Conservation (phyloP, 106 monocot genomes). For the Allium fistulosum region DNA sequence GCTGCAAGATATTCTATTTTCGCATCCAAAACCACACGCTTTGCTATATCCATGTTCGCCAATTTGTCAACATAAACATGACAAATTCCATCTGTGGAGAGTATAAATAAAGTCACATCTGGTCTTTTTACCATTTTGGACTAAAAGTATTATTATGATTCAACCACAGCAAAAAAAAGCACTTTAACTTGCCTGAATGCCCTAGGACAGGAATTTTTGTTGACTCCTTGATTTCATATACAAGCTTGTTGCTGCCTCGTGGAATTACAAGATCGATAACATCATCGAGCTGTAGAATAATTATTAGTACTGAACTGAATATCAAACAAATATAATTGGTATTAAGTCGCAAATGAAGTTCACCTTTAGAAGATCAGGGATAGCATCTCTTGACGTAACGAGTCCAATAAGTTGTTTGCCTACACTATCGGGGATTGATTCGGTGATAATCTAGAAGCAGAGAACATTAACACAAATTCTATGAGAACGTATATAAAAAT, state of each 20-base stretch:
- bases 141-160: no score
- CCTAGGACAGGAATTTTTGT: slow-evolving; percentile 97
- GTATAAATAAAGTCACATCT: no score
- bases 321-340: background rate
- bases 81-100: slow-evolving; percentile 79
- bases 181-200: slow-evolving; percentile 59
- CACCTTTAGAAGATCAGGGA: slow-evolving; percentile 92
- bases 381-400: slow-evolving; percentile 91
- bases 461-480: background rate
- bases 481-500: no score
- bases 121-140: no score
- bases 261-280: slow-evolving; percentile 98
- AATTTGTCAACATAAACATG: slow-evolving; percentile 95
- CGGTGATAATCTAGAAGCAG: slow-evolving; percentile 60
- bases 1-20: slow-evolving; percentile 98
- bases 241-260: slow-evolving; percentile 90
- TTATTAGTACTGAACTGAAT: background rate
- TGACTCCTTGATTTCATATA: slow-evolving; percentile 79
- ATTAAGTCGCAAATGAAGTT: slow-evolving; percentile 8
- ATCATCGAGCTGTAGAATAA: slow-evolving; percentile 80
- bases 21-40: slow-evolving; percentile 73
- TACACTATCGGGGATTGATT: slow-evolving; percentile 56
- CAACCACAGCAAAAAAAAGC: no score
- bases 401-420: slow-evolving; percentile 77
- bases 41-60: slow-evolving; percentile 81